Conservation (phyloP, 495 filamentous ascomycete genomes). For the Penicillium pancosmium region DNA sequence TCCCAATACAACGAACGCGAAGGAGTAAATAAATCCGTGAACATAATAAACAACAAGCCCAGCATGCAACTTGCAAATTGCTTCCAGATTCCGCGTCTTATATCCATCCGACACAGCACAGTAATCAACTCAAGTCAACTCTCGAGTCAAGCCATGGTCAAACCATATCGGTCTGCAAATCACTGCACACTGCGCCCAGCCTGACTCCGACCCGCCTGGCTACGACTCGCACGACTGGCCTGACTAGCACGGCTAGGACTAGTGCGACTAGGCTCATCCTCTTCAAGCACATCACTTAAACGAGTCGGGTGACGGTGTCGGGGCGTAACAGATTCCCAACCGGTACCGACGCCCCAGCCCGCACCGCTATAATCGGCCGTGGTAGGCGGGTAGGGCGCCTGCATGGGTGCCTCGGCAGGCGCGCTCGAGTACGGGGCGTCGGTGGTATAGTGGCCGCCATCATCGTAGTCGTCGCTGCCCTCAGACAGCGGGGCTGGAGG, state of each 20-base stretch:
- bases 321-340: slow-evolving; percentile 76
- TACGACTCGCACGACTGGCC: slow-evolving; percentile 45
- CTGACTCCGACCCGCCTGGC: slow-evolving; percentile 47
- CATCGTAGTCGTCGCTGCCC: slow-evolving; percentile 58
- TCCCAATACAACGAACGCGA: no score
- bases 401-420: slow-evolving; percentile 33
- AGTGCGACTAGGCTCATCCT: slow-evolving; percentile 61
- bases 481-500: slow-evolving; percentile 40
- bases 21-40: no score
- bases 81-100: background rate
- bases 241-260: slow-evolving; percentile 59
- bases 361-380: slow-evolving; percentile 59
- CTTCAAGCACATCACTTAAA: slow-evolving; percentile 90
- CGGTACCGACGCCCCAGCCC: slow-evolving; percentile 64
- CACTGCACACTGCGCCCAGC: slow-evolving; percentile 42
- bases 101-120: no score
- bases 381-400: slow-evolving; percentile 33
- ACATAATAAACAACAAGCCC: background rate
- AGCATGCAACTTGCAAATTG: background rate
- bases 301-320: slow-evolving; percentile 93
- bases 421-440: slow-evolving; percentile 48
- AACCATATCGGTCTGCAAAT: slow-evolving; percentile 7
- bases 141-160: background rate
- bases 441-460: slow-evolving; percentile 50
- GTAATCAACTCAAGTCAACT: background rate